Conservation (phyloP, 768 basidiomycete genomes). For the Russula olivacea region DNA sequence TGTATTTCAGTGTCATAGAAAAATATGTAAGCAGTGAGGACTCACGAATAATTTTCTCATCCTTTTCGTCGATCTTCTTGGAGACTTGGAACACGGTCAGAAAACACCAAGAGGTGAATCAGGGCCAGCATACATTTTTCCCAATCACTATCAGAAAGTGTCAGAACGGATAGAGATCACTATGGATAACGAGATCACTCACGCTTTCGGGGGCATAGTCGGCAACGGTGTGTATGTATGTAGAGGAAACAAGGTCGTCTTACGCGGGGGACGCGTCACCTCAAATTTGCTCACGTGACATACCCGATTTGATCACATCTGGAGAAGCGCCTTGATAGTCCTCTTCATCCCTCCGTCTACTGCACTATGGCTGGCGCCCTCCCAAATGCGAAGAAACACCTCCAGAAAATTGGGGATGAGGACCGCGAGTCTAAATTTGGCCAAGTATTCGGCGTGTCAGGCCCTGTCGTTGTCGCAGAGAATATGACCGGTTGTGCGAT, state of each 20-base stretch:
- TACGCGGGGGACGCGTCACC: slow-evolving; percentile 33
- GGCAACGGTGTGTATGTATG: slow-evolving; percentile 24
- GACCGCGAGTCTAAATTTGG: slow-evolving; percentile 84
- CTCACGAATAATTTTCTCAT: slow-evolving; percentile 76
- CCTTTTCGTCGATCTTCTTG: slow-evolving; percentile 81
- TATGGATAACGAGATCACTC: slow-evolving; percentile 34
- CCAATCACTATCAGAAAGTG: slow-evolving; percentile 70
- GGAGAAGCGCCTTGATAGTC: background rate
- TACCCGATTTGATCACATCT: slow-evolving; percentile 11
- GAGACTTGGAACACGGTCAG: slow-evolving; percentile 48
- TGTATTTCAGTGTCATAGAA: slow-evolving; percentile 16
- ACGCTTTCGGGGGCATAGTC: slow-evolving; percentile 94
- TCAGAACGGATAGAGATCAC: background rate
- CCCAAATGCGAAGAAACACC: slow-evolving; percentile 80
- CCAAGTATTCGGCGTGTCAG: slow-evolving; percentile 91
- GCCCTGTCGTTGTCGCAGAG: slow-evolving; percentile 96
- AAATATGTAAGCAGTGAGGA: background rate
- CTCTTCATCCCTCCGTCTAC: background rate
- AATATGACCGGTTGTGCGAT: slow-evolving; percentile 95
- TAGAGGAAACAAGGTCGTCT: background rate
- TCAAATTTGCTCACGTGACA: slow-evolving; percentile 23
- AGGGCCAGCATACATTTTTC: slow-evolving; percentile 77
- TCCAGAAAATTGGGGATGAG: slow-evolving; percentile 86
- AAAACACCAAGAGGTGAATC: background rate
- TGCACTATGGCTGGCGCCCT: slow-evolving; percentile 83